These are phyloP conservation scores for Brettanomyces nanus DNA, from an alignment of 805 yeast genomes.

Conservation along the genomic window DNA sequence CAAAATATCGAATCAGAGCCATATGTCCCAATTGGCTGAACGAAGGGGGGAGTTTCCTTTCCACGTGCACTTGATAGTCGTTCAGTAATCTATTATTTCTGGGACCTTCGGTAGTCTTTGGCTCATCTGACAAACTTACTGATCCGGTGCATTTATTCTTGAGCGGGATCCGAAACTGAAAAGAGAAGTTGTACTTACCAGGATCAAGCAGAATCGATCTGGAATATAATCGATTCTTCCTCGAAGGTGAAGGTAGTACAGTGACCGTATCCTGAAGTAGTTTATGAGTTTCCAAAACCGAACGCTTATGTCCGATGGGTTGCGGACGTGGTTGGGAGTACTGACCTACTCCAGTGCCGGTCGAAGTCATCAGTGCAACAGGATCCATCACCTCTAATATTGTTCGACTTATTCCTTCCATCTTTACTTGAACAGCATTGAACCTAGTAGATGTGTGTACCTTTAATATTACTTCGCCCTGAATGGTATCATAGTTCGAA, in stretches of 20 bases:
- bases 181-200: conserved; percentile 43
- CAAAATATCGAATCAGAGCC: conserved; percentile 41
- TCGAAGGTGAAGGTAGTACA: conserved; percentile 30
- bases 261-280: conserved; percentile 40
- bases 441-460: conserved; percentile 35
- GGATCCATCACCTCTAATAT: conserved; percentile 25
- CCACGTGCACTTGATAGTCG: conserved; percentile 11
- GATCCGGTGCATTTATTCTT: conserved; percentile 28
- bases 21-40: conserved; percentile 17
- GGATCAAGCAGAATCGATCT: conserved; percentile 42
- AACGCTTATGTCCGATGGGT: no score
- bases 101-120: conserved; percentile 7
- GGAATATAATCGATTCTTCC: conserved; percentile 12
- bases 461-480: conserved; percentile 32
- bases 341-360: no score
- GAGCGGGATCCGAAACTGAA: conserved; percentile 37
- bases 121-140: conserved; percentile 8
- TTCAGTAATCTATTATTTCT: conserved; percentile 7
- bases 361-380: no score
- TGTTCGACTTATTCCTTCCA: conserved; percentile 40
- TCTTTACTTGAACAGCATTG: conserved; percentile 40
- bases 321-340: conserved; percentile 9
- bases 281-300: conserved; percentile 32
- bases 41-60: conserved; percentile 19
- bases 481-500: conserved; percentile 37